Evolutionary conservation across 371 early-diverging fungal species (phyloP), one percentile per base, ranked within the genome.

Genomic region (Saksenaea oblongispora): DNA sequence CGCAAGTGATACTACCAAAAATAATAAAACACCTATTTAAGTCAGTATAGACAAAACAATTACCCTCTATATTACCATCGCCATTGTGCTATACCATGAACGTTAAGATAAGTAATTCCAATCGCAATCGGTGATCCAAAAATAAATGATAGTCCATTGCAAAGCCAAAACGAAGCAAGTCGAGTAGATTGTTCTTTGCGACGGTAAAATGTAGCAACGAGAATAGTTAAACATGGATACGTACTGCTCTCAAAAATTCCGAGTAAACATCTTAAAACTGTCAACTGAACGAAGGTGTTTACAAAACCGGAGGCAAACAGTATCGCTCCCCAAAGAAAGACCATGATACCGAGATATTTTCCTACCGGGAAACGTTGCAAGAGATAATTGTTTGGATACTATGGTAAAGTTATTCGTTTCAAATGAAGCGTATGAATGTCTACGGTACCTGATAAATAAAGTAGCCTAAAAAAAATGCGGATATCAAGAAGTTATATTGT

Each of bases 311-410:
- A 74, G n/a, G 61, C 58, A 1, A 66, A 67, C 2, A 76, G 59
- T 17, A 76, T 57, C 5, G 59, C 17, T 11, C 80, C 76, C 80
- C 80, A 79, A 22, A 73, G 9, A 10, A 65, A 42, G 9, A 76
- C 63, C 18, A 74, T 64, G n/a, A 65, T 53, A 15, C 79, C 75
- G 56, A 79, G 58, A 55, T 76, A 76, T 41, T 53, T 65, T 17
- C 66, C 74, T 1, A 79, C 62, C 0, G 72, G 59, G 15, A 75
- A 18, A 22, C 63, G 68, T 58, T 79, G 79, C 27, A 79, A 56
- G n/a, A 79, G 59, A 31, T 69, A 79, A 59, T 72, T 74, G 47
- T 79, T 79, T 10, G 79, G 79, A 17, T 74, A 26, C 76, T 77
- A 61, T 27, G 3, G 18, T 18, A 42, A 59, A 54, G 54, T 37